phyloP scores from a whole-genome alignment of 2,329 filamentous ascomycete species.

The Ceratocystis papillata region DNA sequence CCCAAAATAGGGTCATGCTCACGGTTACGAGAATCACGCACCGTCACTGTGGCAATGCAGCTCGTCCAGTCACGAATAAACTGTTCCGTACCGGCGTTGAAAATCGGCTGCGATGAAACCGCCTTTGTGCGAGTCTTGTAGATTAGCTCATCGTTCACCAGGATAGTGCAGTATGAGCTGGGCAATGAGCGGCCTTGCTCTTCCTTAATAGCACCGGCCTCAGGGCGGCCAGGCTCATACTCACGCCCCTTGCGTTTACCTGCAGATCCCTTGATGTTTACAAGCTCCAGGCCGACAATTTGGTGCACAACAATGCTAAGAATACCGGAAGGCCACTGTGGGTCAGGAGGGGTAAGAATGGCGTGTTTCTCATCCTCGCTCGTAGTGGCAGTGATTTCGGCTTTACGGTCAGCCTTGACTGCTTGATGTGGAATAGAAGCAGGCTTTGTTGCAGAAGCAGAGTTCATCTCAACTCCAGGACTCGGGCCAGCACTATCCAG shows the following conservation, averaged over 20 bases:
- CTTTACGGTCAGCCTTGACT: conserved; percentile 47
- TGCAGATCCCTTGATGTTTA: conserved; percentile 74
- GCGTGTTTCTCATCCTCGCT: conserved; percentile 64
- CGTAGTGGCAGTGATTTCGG: conserved; percentile 34
- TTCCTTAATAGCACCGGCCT: conserved; percentile 74
- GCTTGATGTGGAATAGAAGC: neutral
- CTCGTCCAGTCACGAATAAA: conserved; percentile 93
- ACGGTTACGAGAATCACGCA: conserved; percentile 77
- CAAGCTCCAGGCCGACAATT: conserved; percentile 88
- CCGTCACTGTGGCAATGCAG: conserved; percentile 71
- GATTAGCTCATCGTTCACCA: conserved; percentile 76
- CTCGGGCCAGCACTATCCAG: neutral
- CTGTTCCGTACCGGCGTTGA: conserved; percentile 88
- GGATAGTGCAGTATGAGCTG: conserved; percentile 86
- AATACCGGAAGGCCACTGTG: conserved; percentile 88
- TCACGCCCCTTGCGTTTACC: conserved; percentile 75
- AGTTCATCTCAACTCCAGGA: neutral
- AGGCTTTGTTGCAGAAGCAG: neutral
- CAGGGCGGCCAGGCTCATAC: conserved; percentile 73
- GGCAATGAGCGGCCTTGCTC: conserved; percentile 71
- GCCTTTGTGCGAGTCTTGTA: conserved; percentile 95
- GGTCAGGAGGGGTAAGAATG: conserved; percentile 81
- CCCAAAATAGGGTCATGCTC: conserved; percentile 93
- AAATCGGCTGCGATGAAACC: conserved; percentile 87
- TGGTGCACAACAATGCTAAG: conserved; percentile 82